Percentiles rank a stretch among this genome's conserved stretches.
Conservation (phyloP, 2,329 filamentous ascomycete genomes). For the Delphinella strobiligena region DNA sequence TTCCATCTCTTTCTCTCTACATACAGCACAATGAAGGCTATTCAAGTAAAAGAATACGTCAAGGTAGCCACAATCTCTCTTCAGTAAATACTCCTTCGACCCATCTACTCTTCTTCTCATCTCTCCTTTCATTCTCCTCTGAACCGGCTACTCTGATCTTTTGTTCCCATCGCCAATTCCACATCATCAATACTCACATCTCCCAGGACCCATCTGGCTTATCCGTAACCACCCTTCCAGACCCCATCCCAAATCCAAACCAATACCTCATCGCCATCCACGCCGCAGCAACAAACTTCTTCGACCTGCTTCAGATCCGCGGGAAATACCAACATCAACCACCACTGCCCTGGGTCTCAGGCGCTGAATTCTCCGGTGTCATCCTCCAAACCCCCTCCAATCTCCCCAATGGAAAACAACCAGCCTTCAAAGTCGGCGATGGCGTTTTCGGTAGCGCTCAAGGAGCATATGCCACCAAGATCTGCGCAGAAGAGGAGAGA, state of each 20-base stretch:
- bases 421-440: constrained; percentile 59
- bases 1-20: too few species aligned
- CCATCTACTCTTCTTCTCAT: too few species aligned
- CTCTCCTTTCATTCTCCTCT: neutral
- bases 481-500: constrained; percentile 52
- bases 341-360: constrained; percentile 75
- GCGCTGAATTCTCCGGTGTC: constrained; percentile 74
- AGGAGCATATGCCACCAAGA: constrained; percentile 72
- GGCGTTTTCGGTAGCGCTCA: constrained; percentile 79
- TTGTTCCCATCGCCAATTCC: neutral
- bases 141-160: neutral
- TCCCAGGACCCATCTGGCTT: constrained; percentile 66
- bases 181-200: constrained; percentile 3
- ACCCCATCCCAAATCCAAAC: constrained; percentile 56
- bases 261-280: constrained; percentile 83
- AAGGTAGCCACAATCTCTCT: constrained; percentile 9
- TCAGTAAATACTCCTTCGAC: too few species aligned
- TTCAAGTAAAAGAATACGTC: constrained; percentile 19
- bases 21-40: constrained; percentile 1
- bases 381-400: constrained; percentile 54
- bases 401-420: constrained; percentile 20
- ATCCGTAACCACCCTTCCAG: constrained; percentile 59
- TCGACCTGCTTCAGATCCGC: constrained; percentile 88
- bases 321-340: constrained; percentile 94
- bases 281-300: constrained; percentile 88